phyloP scores from a whole-genome alignment of 176 grass and related monocot species.

The Avena eriantha region DNA sequence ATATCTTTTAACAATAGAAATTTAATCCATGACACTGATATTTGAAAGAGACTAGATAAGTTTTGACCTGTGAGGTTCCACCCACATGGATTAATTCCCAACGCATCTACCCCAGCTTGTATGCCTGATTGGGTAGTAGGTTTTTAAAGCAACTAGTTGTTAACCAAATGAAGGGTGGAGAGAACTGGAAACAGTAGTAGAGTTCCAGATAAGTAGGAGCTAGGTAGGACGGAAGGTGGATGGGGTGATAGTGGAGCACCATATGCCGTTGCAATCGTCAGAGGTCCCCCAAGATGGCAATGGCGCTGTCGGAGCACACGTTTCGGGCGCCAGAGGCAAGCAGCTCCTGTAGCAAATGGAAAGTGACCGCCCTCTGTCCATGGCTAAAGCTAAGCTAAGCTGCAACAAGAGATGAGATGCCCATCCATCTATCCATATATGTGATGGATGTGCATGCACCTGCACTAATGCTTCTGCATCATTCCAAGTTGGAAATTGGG shows the following conservation, averaged over 20 bases:
- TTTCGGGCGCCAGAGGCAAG: slow-evolving; percentile 4
- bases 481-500: not conserved
- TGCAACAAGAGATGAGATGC: not conserved
- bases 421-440: not conserved
- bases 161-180: not conserved
- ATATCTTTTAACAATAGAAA: not conserved
- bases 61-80: too few relatives aligned
- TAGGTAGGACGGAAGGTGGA: not conserved
- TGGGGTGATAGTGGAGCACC: slow-evolving; percentile 1
- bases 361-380: not conserved
- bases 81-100: not conserved
- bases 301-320: not conserved
- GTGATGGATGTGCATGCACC: slow-evolving; percentile 6
- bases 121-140: not conserved
- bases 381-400: not conserved
- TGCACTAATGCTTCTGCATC: slow-evolving; percentile 5
- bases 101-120: not conserved
- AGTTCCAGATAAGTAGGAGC: not conserved
- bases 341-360: slow-evolving; percentile 15
- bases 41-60: not conserved
- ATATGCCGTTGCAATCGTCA: slow-evolving; percentile 1
- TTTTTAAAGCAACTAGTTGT: not conserved
- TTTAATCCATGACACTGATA: not conserved
- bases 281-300: not conserved
- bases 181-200: not conserved